Evolutionary conservation across 208 protist genomes (phyloP).

Genomic region (Lotmaria passim): DNA sequence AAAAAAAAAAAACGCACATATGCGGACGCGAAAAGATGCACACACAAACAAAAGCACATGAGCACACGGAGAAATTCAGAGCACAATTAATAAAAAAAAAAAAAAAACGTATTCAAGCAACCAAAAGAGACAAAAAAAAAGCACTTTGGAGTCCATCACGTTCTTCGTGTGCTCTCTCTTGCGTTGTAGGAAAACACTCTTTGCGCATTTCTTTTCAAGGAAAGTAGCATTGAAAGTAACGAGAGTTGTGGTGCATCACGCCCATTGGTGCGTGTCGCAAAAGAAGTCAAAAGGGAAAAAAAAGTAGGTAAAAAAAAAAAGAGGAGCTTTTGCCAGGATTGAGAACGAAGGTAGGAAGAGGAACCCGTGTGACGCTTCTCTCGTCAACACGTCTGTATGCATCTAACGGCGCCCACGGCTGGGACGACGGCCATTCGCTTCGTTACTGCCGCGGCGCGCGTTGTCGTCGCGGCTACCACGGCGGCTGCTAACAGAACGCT

Average conservation of each 20-base stretch:
- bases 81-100: constrained; percentile 8
- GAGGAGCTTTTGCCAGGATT: not conserved
- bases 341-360: no score
- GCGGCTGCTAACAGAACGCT: constrained; percentile 46
- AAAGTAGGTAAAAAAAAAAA: not conserved
- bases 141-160: no score
- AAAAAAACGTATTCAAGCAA: not conserved
- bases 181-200: not conserved
- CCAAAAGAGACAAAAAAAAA: constrained; percentile 8
- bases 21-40: not conserved
- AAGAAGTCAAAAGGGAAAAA: not conserved
- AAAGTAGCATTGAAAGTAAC: not conserved
- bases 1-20: not conserved
- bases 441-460: constrained; percentile 29
- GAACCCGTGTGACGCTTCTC: no score
- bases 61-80: no score
- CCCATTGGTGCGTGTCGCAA: not conserved
- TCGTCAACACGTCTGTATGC: not conserved
- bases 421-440: constrained; percentile 16
- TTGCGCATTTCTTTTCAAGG: no score
- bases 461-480: constrained; percentile 40
- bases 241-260: not conserved
- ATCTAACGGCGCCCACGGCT: constrained; percentile 39
- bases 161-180: no score
- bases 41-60: not conserved